These are phyloP conservation scores for Rhodotorula taiwanensis DNA, from an alignment of 768 basidiomycete species.

Conservation along the genomic window DNA sequence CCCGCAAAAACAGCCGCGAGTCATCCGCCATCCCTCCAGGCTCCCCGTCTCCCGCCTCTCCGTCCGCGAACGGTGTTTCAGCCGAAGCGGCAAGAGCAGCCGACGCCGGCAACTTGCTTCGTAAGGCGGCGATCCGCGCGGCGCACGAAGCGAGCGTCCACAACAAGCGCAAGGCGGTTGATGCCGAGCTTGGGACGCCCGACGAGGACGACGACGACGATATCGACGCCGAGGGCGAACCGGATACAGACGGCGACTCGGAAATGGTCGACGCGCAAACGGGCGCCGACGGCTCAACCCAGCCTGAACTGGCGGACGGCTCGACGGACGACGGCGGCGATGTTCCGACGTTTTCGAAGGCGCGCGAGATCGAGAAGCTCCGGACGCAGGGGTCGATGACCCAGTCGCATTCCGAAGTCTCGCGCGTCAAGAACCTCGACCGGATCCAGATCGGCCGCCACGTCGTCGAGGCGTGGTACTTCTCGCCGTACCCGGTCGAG, in stretches of 20 bases:
- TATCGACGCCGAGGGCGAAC: conserved; percentile 28
- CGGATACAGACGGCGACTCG: conserved; percentile 29
- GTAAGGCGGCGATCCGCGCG: conserved; percentile 47
- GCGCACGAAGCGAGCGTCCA: conserved; percentile 34
- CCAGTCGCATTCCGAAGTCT: conserved; percentile 93
- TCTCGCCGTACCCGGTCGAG: conserved; percentile 97
- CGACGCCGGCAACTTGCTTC: conserved; percentile 26
- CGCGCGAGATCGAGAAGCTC: conserved; percentile 97
- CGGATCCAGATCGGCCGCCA: conserved; percentile 90
- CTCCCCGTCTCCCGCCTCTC: background rate
- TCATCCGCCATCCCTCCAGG: conserved; percentile 6
- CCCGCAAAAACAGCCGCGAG: conserved; percentile 32
- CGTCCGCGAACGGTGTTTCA: background rate
- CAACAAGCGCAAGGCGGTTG: conserved; percentile 38
- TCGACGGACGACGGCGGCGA: conserved; percentile 49
- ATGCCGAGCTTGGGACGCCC: conserved; percentile 5
- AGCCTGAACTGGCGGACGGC: conserved; percentile 1
- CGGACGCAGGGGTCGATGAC: conserved; percentile 98
- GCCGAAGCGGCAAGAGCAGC: conserved; percentile 41
- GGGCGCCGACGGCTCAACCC: conserved; percentile 53
- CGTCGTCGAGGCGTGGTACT: conserved; percentile 99
- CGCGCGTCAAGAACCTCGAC: conserved; percentile 96
- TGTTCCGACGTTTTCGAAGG: conserved; percentile 75
- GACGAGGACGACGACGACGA: conserved; percentile 31
- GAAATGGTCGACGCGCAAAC: conserved; percentile 45